Conservation (phyloP, 768 basidiomycete genomes). For the Melanogaster broomeanus region DNA sequence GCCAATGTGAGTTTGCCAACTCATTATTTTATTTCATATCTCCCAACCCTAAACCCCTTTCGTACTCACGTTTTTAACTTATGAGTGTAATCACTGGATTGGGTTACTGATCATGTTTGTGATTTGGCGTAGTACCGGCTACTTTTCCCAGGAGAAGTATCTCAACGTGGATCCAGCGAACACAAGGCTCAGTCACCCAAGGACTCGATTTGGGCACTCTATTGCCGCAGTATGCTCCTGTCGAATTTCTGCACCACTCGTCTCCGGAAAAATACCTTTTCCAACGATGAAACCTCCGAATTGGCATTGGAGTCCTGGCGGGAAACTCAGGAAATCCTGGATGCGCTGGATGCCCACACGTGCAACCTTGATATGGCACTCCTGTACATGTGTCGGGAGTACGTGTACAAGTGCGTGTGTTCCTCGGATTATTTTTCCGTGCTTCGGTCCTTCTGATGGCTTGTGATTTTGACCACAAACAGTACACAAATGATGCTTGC, state of each 20-base stretch:
- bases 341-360: slow-evolving; percentile 62
- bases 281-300: slow-evolving; percentile 56
- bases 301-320: slow-evolving; percentile 61
- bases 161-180: slow-evolving; percentile 48
- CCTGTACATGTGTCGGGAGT: slow-evolving; percentile 68
- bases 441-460: slow-evolving; percentile 9
- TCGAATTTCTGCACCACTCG: slow-evolving; percentile 70
- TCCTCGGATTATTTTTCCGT: slow-evolving; percentile 1
- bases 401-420: slow-evolving; percentile 67
- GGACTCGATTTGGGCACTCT: slow-evolving; percentile 80
- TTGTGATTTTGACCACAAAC: slow-evolving; percentile 16
- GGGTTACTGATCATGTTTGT: slow-evolving; percentile 8
- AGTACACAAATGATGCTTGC: slow-evolving; percentile 69
- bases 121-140: slow-evolving; percentile 31
- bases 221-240: slow-evolving; percentile 79
- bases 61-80: neutral
- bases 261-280: slow-evolving; percentile 42
- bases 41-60: slow-evolving; percentile 8
- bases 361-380: slow-evolving; percentile 73
- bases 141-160: slow-evolving; percentile 77
- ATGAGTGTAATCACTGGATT: neutral
- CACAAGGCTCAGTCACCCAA: slow-evolving; percentile 58
- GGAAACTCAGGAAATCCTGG: slow-evolving; percentile 69
- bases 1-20: slow-evolving; percentile 52
- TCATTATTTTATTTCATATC: slow-evolving; percentile 4